Conservation (phyloP, 768 basidiomycete species). For the Serendipita sp. region DNA sequence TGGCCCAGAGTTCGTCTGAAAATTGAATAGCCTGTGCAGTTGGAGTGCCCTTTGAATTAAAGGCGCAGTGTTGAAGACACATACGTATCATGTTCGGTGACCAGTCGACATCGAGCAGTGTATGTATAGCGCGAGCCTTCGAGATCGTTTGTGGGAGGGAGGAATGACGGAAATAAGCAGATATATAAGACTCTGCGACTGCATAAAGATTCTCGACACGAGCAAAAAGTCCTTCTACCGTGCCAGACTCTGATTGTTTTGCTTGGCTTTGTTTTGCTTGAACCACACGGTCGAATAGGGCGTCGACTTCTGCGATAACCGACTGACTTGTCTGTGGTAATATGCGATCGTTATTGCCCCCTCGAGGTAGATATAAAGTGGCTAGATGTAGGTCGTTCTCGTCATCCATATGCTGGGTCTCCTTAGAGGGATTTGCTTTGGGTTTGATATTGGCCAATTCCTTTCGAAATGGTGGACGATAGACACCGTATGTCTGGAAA, state of each 20-base stretch:
- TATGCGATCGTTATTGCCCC: neutral
- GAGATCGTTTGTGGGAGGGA: conserved; percentile 42
- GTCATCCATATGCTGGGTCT: conserved; percentile 5
- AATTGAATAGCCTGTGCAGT: conserved; percentile 28
- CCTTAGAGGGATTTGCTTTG: neutral
- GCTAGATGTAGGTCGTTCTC: conserved; percentile 10
- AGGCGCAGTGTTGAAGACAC: conserved; percentile 6
- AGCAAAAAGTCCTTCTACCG: conserved; percentile 25
- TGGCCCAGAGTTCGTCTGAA: conserved; percentile 46
- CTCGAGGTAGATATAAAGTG: conserved; percentile 20
- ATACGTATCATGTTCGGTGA: neutral
- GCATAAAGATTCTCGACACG: conserved; percentile 26
- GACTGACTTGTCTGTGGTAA: neutral
- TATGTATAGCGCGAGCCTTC: conserved; percentile 44
- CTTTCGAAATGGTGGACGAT: conserved; percentile 52
- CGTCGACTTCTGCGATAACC: conserved; percentile 47
- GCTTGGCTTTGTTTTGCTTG: conserved; percentile 21
- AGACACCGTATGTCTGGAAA: conserved; percentile 77
- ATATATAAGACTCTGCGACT: conserved; percentile 40
- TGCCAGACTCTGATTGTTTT: conserved; percentile 8
- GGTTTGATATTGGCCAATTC: conserved; percentile 22
- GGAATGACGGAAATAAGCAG: conserved; percentile 50
- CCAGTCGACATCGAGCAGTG: conserved; percentile 31
- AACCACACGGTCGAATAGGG: conserved; percentile 48
- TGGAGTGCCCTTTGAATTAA: conserved; percentile 3